A percentile compares a stretch with the other conserved stretches of the same genome.
Evolutionary conservation across 805 yeast species (phyloP).

Genomic region (Komagataella mondaviorum): DNA sequence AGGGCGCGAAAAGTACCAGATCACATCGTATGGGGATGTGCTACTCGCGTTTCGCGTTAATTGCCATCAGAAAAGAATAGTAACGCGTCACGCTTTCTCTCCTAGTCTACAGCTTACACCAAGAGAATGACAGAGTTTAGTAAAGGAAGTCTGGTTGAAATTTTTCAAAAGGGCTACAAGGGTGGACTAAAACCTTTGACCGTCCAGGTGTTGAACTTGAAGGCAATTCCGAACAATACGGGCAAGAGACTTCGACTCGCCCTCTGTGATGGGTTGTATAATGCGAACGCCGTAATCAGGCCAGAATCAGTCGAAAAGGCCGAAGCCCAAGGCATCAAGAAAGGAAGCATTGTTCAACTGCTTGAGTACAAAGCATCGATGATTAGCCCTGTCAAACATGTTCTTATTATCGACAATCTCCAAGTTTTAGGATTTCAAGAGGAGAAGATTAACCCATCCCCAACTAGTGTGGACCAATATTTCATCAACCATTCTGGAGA

Average conservation of each 20-base stretch:
- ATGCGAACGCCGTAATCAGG: constrained; percentile 39
- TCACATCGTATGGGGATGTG: background rate
- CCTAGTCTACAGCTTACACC: background rate
- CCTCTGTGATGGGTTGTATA: constrained; percentile 37
- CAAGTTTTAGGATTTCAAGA: constrained; percentile 26
- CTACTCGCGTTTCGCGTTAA: background rate
- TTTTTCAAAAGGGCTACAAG: constrained; percentile 8
- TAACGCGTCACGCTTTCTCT: background rate
- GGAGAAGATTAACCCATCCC: constrained; percentile 23
- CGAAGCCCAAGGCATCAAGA: constrained; percentile 31
- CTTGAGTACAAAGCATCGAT: constrained; percentile 25
- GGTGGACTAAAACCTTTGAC: constrained; percentile 11
- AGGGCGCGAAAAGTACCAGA: background rate
- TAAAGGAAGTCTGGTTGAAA: constrained; percentile 2
- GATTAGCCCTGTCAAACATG: constrained; percentile 33
- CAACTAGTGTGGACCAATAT: constrained; percentile 38
- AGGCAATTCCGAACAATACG: constrained; percentile 22
- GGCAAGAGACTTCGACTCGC: constrained; percentile 30
- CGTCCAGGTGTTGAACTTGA: constrained; percentile 21
- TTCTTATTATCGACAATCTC: constrained; percentile 31
- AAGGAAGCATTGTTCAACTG: constrained; percentile 26
- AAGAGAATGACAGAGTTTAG: background rate
- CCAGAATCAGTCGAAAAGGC: constrained; percentile 29
- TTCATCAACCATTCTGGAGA: constrained; percentile 46
- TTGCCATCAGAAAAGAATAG: background rate